Evolutionary conservation across 2,329 filamentous ascomycete species (phyloP), one percentile per base, ranked within the genome.

Genomic region (Pestalotiopsis sp.): DNA sequence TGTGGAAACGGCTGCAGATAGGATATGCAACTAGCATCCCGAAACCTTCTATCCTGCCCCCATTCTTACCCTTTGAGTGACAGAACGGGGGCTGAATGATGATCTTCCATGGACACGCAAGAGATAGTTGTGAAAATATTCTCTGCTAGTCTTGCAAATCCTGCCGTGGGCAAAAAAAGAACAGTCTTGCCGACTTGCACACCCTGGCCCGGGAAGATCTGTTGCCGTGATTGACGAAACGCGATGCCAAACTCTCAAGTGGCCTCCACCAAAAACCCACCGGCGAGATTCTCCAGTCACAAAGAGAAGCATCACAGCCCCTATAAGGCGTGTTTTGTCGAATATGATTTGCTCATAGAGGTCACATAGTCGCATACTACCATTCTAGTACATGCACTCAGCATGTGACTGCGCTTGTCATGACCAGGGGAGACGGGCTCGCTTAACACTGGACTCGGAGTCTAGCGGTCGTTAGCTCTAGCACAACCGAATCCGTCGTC

Each of bases 161-260:
- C n/a, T 52, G 45, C 45, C 45, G 7, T 60, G 57, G 57, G 45
- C 45, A n/a, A 9, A n/a, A n/a, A 52, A 20, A 9, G 45, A n/a
- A 52, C 17, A 23, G 45, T 56, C 20, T 23, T 56, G 20, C 17
- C 17, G 9, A 52, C 20, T 52, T 52, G 45, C 45, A 23, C 17
- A 40, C 63, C 63, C 63, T 27, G 52, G 63, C 23, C 23, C 65
- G 65, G 65, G 65, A 60, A 41, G 52, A 60, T 66, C 65, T 60
- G 9, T 13, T 41, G 52, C 65, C 65, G 65, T 66, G 36, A 66
- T 60, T 60, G 65, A 66, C 65, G 65, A 66, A 66, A 66, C 65
- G 36, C 65, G 36, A 66, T 41, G 38, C 65, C 60, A 66, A 66
- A 59, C 65, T 58, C 25, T 3, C 62, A 45, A 49, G 31, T 36